Conservation (phyloP, 352 stramenopile species). For the Pythium scleroteichum region DNA sequence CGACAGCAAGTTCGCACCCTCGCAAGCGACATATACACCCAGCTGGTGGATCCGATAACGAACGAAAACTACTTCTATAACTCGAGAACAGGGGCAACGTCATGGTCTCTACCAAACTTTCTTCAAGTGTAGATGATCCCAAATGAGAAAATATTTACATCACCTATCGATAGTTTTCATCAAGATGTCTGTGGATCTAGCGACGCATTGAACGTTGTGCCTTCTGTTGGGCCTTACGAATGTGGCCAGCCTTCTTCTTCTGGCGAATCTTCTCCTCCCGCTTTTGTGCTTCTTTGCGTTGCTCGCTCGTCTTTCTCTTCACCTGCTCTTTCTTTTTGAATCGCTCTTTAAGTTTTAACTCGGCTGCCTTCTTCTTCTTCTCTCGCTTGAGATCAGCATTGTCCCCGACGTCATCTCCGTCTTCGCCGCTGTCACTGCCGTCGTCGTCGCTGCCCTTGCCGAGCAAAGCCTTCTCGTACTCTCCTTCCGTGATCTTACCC, state of each 20-base stretch:
- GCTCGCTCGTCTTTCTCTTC: slow-evolving; percentile 65
- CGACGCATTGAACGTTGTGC: slow-evolving; percentile 34
- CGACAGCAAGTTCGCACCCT: slow-evolving; percentile 36
- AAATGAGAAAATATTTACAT: background rate
- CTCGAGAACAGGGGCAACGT: slow-evolving; percentile 47
- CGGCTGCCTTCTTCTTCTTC: slow-evolving; percentile 68
- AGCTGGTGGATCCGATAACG: slow-evolving; percentile 44
- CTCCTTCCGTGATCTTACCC: slow-evolving; percentile 96
- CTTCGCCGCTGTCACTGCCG: slow-evolving; percentile 5
- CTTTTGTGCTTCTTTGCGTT: slow-evolving; percentile 77
- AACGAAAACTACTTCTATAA: slow-evolving; percentile 61
- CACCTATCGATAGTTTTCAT: background rate
- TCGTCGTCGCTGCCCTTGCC: slow-evolving; percentile 46
- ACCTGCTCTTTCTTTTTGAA: slow-evolving; percentile 86
- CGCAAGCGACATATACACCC: slow-evolving; percentile 41
- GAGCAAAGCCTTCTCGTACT: slow-evolving; percentile 86
- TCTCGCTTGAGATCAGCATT: slow-evolving; percentile 29
- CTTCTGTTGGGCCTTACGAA: slow-evolving; percentile 62
- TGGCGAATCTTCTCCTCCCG: slow-evolving; percentile 81
- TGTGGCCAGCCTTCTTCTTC: slow-evolving; percentile 77
- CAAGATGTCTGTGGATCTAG: slow-evolving; percentile 3
- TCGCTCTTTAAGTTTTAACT: slow-evolving; percentile 73
- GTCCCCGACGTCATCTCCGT: slow-evolving; percentile 28
- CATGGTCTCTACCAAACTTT: slow-evolving; percentile 56
- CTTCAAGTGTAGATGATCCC: slow-evolving; percentile 2